Evolutionary conservation across 169 alveolate genomes (phyloP), one percentile per base, ranked within the genome.

Genomic region (Plasmodium relictum): DNA sequence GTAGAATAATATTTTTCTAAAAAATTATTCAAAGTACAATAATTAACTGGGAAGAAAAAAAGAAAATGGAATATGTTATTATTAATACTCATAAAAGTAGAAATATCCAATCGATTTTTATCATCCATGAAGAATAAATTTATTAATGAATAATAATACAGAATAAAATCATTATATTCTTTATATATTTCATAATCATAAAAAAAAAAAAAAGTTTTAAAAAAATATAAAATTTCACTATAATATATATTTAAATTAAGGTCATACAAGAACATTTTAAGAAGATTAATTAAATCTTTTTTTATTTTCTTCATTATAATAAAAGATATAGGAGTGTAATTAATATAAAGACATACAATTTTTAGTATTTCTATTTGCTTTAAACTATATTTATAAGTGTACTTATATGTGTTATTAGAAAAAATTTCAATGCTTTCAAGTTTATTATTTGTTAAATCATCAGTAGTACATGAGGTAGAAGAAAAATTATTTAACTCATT

Each of bases 321-420:
- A 70, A 78, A 78, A 16, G 89, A 78, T 22, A 78, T 66, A 56
- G 89, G 89, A 10, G 89, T 78, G 58, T 78, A 78, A 68, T 78
- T 78, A 63, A 78, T 78, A 58, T 63, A 78, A 6, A 78, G 74
- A 39, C 89, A 78, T 52, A 65, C 41, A 41, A 78, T 78, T 78
- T 65, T 78, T 59, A 78, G 42, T 37, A 78, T 54, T 70, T 78
- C 89, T 18, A 78, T 48, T 78, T 78, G 89, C 50, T 78, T 78
- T 22, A 54, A 58, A 24, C 14, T 78, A 58, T 78, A 78, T 65
- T 78, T 48, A 59, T 78, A 78, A 14, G 89, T 78, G 14, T 54
- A 37, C 22, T 59, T 37, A 24, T 54, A 54, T 6, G 14, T 54
- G 44, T 50, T 37, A 44, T 50, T 66, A 31, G 44, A 26, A 48